Base-by-base conservation (phyloP, 306 rosid species). In the Purshia tridentata region DNA sequence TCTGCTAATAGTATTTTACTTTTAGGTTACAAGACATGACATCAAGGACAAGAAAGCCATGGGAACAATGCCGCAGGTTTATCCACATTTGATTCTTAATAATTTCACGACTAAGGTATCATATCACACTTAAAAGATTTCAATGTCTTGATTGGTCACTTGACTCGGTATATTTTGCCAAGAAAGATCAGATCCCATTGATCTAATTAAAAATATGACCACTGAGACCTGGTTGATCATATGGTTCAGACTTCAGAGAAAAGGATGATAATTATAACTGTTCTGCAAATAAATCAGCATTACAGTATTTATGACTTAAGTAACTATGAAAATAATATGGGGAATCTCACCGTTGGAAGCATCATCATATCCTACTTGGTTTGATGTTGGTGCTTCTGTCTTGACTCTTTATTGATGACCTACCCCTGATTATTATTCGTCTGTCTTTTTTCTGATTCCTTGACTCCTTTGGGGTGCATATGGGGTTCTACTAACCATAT, bases 31-130 rank as follows among this genome's bases (percentile, higher is more conserved):
- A 76, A 88, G 98, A 76, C 98, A 94, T 73, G 98, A 94, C 75
- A 85, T 94, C 78, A 91, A 86, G 82, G 96, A 89, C 82, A 89
- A 61, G 83, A 88, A 89, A 82, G 74, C 84, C 76, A 78, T 91
- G 66, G 95, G 97, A 83, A 91, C 97, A n/a, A 90, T 94, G 91
- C 96, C 98, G 9, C 90, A 89, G 81, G 98, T 92, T 65, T 88
- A 86, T 76, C 98, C 98, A 15, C 95, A 94, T 78, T 62, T 94
- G 79, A 78, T 94, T 80, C 79, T 91, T 62, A 82, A 91, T 53
- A 91, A 94, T 51, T 94, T 94, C 87, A 82, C 92, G 50, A 84
- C 94, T 5, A 94, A 89, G 98, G 97, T 94, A 85, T 76, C 13
- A 48, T 64, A 65, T 69, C 57, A 78, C 71, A 54, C 5, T 52